These are phyloP conservation scores for Incumbomyces delicatus DNA, from an alignment of 2,329 filamentous ascomycete species.

Conservation along the genomic window DNA sequence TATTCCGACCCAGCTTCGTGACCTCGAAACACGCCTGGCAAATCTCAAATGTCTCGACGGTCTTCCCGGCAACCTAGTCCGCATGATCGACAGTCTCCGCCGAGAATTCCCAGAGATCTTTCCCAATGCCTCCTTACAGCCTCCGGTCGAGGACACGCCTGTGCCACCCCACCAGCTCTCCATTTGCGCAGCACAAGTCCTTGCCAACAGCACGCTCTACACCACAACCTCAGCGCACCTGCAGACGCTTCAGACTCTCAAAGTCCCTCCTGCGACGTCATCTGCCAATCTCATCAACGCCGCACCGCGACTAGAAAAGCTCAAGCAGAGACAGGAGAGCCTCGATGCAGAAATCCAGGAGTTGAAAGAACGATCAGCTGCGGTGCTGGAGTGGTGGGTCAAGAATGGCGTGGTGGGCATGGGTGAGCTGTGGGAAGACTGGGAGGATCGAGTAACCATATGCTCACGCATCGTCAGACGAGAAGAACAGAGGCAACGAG, in stretches of 20 bases:
- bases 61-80: conserved; percentile 24
- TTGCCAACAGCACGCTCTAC: conserved; percentile 37
- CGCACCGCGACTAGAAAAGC: conserved; percentile 31
- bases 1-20: conserved; percentile 1
- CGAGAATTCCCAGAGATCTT: conserved; percentile 13
- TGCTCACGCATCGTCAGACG: conserved; percentile 58
- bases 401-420: conserved; percentile 59
- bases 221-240: conserved; percentile 39
- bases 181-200: conserved; percentile 24
- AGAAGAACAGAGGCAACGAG: conserved; percentile 38
- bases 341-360: conserved; percentile 33
- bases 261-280: conserved; percentile 32
- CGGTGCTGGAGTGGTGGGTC: conserved; percentile 60
- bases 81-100: conserved; percentile 33
- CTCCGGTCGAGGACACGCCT: neutral
- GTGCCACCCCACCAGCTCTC: conserved; percentile 28
- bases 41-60: conserved; percentile 9
- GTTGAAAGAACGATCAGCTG: conserved; percentile 33
- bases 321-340: conserved; percentile 28
- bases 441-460: conserved; percentile 57
- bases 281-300: conserved; percentile 35
- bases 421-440: conserved; percentile 59
- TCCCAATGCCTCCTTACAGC: neutral
- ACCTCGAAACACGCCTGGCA: conserved; percentile 5
- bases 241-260: conserved; percentile 38